phyloP scores from a whole-genome alignment of 768 basidiomycete species.

The Pseudohyphozyma bogoriensis region DNA sequence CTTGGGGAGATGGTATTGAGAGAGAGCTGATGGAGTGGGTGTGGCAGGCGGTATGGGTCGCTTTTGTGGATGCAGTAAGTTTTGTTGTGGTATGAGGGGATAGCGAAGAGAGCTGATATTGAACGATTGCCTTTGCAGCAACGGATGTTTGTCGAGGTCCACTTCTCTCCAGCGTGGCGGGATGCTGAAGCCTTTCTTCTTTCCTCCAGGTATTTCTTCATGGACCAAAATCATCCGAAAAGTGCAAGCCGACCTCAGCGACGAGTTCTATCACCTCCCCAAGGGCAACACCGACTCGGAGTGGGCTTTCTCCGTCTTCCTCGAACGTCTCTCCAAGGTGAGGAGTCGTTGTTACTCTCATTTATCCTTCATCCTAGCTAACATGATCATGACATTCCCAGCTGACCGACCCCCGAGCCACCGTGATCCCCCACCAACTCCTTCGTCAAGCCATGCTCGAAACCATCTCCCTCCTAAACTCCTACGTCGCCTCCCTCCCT shows the following conservation, averaged over 20 bases:
- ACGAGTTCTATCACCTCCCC: slow-evolving; percentile 74
- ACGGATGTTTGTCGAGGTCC: slow-evolving; percentile 82
- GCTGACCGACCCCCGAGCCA: slow-evolving; percentile 71
- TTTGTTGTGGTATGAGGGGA: too few relatives aligned
- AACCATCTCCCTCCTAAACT: slow-evolving; percentile 70
- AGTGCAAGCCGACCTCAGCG: slow-evolving; percentile 53
- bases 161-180: too few relatives aligned
- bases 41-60: slow-evolving; percentile 23
- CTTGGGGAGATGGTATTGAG: background rate
- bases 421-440: slow-evolving; percentile 57
- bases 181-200: too few relatives aligned
- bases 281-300: slow-evolving; percentile 96
- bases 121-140: too few relatives aligned
- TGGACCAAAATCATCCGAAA: slow-evolving; percentile 2
- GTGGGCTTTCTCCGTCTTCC: slow-evolving; percentile 88
- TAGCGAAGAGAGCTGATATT: too few relatives aligned
- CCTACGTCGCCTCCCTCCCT: slow-evolving; percentile 47
- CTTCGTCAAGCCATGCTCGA: slow-evolving; percentile 78
- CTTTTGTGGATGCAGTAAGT: slow-evolving; percentile 1
- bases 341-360: background rate
- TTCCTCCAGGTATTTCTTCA: too few relatives aligned
- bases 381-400: slow-evolving; percentile 36
- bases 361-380: background rate
- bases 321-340: slow-evolving; percentile 41
- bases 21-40: slow-evolving; percentile 62